phyloP scores from a whole-genome alignment of 805 yeast genomes.

The Metschnikowia borealis region DNA sequence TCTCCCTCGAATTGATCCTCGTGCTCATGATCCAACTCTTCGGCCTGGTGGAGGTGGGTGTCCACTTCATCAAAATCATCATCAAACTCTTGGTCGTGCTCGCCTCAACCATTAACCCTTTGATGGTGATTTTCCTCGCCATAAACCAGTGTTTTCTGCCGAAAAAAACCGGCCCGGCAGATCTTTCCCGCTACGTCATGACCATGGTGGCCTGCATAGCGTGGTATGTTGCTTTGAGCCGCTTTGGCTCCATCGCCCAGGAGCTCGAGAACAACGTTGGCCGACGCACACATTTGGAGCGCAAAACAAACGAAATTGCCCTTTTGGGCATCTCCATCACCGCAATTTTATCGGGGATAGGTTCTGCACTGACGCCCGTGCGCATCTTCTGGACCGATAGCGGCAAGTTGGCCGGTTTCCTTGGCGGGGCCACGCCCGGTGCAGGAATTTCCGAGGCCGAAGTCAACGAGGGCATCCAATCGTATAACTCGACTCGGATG shows the following conservation, averaged over 20 bases:
- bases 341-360: slow-evolving; percentile 50
- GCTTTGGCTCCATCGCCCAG: slow-evolving; percentile 32
- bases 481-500: slow-evolving; percentile 39
- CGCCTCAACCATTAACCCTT: slow-evolving; percentile 44
- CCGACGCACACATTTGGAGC: slow-evolving; percentile 28
- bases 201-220: slow-evolving; percentile 9
- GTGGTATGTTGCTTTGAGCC: slow-evolving; percentile 35
- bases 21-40: slow-evolving; percentile 37
- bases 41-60: slow-evolving; percentile 18
- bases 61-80: slow-evolving; percentile 36
- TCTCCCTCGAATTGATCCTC: slow-evolving; percentile 30
- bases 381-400: slow-evolving; percentile 11
- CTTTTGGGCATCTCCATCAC: slow-evolving; percentile 49
- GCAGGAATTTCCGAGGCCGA: slow-evolving; percentile 4
- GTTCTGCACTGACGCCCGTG: slow-evolving; percentile 45
- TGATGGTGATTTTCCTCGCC: slow-evolving; percentile 29
- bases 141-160: slow-evolving; percentile 28
- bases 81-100: slow-evolving; percentile 36
- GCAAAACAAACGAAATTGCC: slow-evolving; percentile 43
- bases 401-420: background rate
- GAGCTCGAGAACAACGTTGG: slow-evolving; percentile 19
- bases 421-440: background rate
- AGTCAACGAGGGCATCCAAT: slow-evolving; percentile 30
- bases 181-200: background rate
- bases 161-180: slow-evolving; percentile 4